Evolutionary conservation across 441 rosid species (phyloP).

Genomic region (Pelargonium exstipulatum): DNA sequence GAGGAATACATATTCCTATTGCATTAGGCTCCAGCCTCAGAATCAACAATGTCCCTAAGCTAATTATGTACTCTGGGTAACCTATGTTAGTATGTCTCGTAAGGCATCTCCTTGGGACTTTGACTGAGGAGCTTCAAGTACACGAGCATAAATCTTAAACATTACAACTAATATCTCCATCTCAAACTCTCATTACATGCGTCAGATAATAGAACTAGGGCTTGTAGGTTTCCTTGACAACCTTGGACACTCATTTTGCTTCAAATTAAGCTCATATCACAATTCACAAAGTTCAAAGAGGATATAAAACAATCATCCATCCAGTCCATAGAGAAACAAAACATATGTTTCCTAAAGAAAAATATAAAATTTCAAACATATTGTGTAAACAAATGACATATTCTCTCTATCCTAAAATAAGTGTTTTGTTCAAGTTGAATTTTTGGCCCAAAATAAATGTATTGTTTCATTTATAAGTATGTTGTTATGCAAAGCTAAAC

Average conservation of each 20-base stretch:
- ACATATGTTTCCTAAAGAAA: neutral
- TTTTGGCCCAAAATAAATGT: too few relatives aligned
- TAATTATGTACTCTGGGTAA: neutral
- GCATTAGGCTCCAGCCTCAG: neutral
- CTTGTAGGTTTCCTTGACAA: neutral
- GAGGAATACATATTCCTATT: neutral
- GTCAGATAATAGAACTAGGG: conserved; percentile 1
- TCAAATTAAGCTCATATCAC: neutral
- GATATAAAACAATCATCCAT: neutral
- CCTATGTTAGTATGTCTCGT: neutral
- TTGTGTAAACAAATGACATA: too few relatives aligned
- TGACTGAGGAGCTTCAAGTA: too few relatives aligned
- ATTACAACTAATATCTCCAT: neutral
- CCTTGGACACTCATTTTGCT: neutral
- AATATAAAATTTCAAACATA: neutral
- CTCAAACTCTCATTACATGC: conserved; percentile 5
- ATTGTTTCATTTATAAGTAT: too few relatives aligned
- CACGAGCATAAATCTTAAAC: too few relatives aligned
- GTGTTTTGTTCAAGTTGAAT: too few relatives aligned
- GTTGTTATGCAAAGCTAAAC: too few relatives aligned
- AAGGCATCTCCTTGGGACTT: neutral
- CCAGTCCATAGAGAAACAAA: neutral
- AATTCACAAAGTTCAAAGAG: neutral
- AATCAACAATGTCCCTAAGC: neutral
- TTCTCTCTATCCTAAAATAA: too few relatives aligned